phyloP scores from a whole-genome alignment of 192 early-diverging fungal species.

The Haplosporangium gracile region DNA sequence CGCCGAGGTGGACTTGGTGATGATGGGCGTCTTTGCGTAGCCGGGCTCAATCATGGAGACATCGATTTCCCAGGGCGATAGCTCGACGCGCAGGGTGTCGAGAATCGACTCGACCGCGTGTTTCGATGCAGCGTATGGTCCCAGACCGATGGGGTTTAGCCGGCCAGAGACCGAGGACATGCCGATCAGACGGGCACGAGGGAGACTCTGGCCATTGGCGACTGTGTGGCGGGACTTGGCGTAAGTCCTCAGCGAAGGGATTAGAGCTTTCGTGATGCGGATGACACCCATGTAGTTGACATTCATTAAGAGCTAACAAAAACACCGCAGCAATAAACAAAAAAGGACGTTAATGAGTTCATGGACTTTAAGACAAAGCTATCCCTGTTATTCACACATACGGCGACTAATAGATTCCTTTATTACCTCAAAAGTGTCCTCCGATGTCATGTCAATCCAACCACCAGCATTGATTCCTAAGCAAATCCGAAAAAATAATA shows the following conservation, averaged over 20 bases:
- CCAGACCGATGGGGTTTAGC: neutral
- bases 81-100: neutral
- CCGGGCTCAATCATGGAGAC: constrained; percentile 42
- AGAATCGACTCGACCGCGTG: constrained; percentile 36
- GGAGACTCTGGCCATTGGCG: neutral
- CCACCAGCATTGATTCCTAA: constrained; percentile 49
- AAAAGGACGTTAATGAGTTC: neutral
- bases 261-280: neutral
- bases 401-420: neutral
- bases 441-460: constrained; percentile 43
- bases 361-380: neutral
- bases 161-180: neutral
- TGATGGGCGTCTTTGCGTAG: neutral
- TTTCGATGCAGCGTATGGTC: constrained; percentile 32
- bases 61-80: constrained; percentile 37
- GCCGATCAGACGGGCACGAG: neutral
- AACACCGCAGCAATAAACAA: neutral
- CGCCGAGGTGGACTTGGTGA: neutral
- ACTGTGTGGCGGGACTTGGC: neutral
- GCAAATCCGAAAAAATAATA: neutral
- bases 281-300: neutral
- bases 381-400: too few species aligned
- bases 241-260: neutral
- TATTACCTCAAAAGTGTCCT: constrained; percentile 46
- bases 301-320: neutral